Percentiles rank a stretch among this genome's conserved stretches.
Conservation (phyloP, 2,329 filamentous ascomycete genomes). For the Fusarium sp. region DNA sequence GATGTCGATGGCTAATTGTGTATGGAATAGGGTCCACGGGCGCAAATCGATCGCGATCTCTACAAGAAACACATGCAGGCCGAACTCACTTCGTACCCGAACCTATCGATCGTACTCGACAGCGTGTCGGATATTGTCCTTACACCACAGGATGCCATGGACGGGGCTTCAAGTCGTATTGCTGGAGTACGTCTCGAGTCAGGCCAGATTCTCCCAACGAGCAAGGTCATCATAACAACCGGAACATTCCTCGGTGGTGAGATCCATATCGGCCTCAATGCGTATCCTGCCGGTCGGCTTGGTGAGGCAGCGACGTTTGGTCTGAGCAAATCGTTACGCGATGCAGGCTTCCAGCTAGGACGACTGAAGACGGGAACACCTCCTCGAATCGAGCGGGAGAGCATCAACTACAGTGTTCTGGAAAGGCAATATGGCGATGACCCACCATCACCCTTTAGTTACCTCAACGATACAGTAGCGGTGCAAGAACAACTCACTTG, state of each 20-base stretch:
- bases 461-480: conserved; percentile 80
- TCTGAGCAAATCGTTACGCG: conserved; percentile 86
- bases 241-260: conserved; percentile 96
- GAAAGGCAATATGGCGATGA: conserved; percentile 84
- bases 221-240: conserved; percentile 91
- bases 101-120: conserved; percentile 82
- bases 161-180: conserved; percentile 74
- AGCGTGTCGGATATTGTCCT: conserved; percentile 91
- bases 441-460: conserved; percentile 90
- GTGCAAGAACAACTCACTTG: conserved; percentile 88
- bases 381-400: conserved; percentile 82
- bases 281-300: conserved; percentile 88
- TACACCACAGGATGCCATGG: conserved; percentile 56
- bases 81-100: conserved; percentile 81
- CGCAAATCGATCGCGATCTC: conserved; percentile 91
- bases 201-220: conserved; percentile 83
- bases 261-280: conserved; percentile 91
- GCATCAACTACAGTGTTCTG: conserved; percentile 81
- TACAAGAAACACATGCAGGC: conserved; percentile 93
- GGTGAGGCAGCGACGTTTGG: conserved; percentile 94
- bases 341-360: conserved; percentile 89
- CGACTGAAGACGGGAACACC: conserved; percentile 96
- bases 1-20: not conserved
- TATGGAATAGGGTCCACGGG: conserved; percentile 75
- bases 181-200: conserved; percentile 88